Base-by-base conservation (phyloP, 305 asterid genomes). In the Salvia sclarea region DNA sequence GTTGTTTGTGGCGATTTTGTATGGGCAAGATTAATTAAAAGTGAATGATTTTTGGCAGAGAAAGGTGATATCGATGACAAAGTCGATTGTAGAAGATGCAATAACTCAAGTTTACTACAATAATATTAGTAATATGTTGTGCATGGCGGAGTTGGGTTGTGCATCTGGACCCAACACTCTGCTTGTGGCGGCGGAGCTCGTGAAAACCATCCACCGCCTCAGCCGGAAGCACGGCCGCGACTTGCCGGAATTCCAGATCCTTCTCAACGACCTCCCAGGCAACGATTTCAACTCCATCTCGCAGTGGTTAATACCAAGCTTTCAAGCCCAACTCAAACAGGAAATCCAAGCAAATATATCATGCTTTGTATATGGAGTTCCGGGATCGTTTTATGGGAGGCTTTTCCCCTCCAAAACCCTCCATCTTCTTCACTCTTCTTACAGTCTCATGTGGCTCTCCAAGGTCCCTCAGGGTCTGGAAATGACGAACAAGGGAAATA, bases 381-480 rank as follows among this genome's bases (percentile, higher is more conserved):
- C 87, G 0, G 88, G 88, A 2, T 64, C 88, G 4, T 83, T 83
- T 45, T 81, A 83, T 8, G 70, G 68, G n/a, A 76, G 87, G 55
- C 84, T 85, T 3, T 85, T 79, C 24, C 68, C 84, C 0, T 56
- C 81, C 3, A 64, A 70, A 3, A 72, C 47, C 14, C 69, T 85
- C 14, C 83, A 85, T 69, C 80, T 85, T 68, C 74, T 81, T 48
- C 83, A 85, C 57, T 85, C 90, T 18, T 78, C 85, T 35, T 83
- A 76, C 57, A 79, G 86, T 41, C 91, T 85, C 72, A 76, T 73
- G 80, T 85, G 88, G 91, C 79, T 83, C 2, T 85, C 91, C 76
- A 80, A 71, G 77, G 85, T 88, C 24, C 92, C 95, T n/a, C 44
- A 69, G 44, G 74, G 77, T 5, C 24, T 78, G 73, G 90, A 80